Evolutionary conservation across 2,329 filamentous ascomycete species (phyloP).

Genomic region (Fusarium irregulare): DNA sequence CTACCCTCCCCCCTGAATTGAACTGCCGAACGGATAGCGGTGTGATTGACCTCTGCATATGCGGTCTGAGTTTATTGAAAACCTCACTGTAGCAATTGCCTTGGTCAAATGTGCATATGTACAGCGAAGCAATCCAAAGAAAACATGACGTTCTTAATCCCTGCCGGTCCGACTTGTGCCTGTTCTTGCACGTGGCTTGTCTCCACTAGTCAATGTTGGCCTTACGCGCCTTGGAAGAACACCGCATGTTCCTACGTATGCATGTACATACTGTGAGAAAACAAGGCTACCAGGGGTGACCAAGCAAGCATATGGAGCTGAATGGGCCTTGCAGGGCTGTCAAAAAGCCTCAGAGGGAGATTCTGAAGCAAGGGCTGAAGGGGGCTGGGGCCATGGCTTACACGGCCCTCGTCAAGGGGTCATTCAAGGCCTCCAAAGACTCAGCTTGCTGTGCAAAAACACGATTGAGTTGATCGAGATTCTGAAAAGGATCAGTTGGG

Average conservation of each 20-base stretch:
- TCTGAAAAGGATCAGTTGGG: slow-evolving; percentile 9
- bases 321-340: slow-evolving; percentile 7
- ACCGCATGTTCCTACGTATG: slow-evolving; percentile 11
- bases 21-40: slow-evolving; percentile 23
- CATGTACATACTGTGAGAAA: neutral
- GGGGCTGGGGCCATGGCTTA: slow-evolving; percentile 13
- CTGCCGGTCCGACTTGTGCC: slow-evolving; percentile 24
- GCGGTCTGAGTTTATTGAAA: slow-evolving; percentile 9
- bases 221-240: neutral
- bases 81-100: neutral
- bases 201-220: slow-evolving; percentile 6
- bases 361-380: slow-evolving; percentile 17
- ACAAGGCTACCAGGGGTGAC: slow-evolving; percentile 1
- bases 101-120: slow-evolving; percentile 12
- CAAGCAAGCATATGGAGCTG: neutral
- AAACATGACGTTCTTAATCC: slow-evolving; percentile 25
- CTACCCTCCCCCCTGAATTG: slow-evolving; percentile 11
- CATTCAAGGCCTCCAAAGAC: neutral
- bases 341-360: slow-evolving; percentile 17
- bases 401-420: neutral
- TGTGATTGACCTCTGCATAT: slow-evolving; percentile 15
- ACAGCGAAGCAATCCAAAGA: slow-evolving; percentile 3
- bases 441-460: neutral
- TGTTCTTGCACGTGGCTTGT: slow-evolving; percentile 30
- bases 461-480: slow-evolving; percentile 12